Percentiles rank a stretch among this genome's conserved stretches.
Conservation (phyloP, 2,329 filamentous ascomycete species). For the Nemania sp. region DNA sequence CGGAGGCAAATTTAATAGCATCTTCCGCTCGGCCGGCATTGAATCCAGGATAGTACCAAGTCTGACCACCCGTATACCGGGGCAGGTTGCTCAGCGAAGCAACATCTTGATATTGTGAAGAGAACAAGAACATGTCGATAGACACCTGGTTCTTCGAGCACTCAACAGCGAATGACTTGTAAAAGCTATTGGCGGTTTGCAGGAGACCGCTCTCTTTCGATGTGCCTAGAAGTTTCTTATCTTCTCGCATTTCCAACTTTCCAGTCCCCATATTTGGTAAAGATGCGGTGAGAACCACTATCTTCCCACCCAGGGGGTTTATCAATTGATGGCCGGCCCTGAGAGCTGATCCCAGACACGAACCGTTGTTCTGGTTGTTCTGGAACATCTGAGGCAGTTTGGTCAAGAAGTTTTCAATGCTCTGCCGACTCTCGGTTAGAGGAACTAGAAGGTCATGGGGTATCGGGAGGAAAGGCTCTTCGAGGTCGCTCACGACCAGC, state of each 20-base stretch:
- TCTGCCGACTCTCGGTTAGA: slow-evolving; percentile 86
- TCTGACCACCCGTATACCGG: slow-evolving; percentile 95
- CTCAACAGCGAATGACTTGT: slow-evolving; percentile 98
- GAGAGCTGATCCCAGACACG: slow-evolving; percentile 95
- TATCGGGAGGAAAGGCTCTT: slow-evolving; percentile 96
- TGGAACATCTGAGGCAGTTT: slow-evolving; percentile 98
- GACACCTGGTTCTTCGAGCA: slow-evolving; percentile 99
- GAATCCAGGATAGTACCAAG: slow-evolving; percentile 98
- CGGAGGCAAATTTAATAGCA: slow-evolving; percentile 95
- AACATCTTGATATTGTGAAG: slow-evolving; percentile 96
- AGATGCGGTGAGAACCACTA: slow-evolving; percentile 89
- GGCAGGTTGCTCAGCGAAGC: slow-evolving; percentile 95
- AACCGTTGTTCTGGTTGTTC: slow-evolving; percentile 87
- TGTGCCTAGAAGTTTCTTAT: slow-evolving; percentile 95
- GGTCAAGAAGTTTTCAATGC: slow-evolving; percentile 89
- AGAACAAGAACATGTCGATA: slow-evolving; percentile 98
- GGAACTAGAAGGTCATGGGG: slow-evolving; percentile 92
- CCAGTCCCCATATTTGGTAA: slow-evolving; percentile 91
- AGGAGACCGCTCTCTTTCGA: slow-evolving; percentile 89
- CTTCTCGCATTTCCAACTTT: slow-evolving; percentile 91
- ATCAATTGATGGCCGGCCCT: slow-evolving; percentile 96
- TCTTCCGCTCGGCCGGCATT: slow-evolving; percentile 94
- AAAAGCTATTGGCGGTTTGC: slow-evolving; percentile 95
- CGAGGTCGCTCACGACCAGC: slow-evolving; percentile 93
- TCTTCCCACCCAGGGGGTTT: slow-evolving; percentile 92